These are phyloP conservation scores for Naganishia cerealis DNA, from an alignment of 1,284 basidiomycete genomes.

Conservation along the genomic window DNA sequence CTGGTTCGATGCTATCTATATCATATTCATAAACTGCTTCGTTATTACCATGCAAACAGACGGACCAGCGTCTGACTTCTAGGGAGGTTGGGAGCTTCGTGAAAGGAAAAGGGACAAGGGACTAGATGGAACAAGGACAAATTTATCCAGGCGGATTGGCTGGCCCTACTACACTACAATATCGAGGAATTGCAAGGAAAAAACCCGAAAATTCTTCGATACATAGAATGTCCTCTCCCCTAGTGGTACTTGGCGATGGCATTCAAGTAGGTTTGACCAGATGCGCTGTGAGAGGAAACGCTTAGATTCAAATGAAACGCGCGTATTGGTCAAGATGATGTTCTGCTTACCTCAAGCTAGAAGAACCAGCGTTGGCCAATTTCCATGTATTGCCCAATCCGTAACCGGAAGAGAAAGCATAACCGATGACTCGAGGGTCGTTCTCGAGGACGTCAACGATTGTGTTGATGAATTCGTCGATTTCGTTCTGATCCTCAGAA, in stretches of 20 bases:
- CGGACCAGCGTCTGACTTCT: neutral
- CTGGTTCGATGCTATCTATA: neutral
- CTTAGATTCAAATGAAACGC: conserved; percentile 20
- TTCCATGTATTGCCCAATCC: conserved; percentile 46
- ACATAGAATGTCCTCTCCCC: neutral
- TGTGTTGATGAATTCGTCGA: conserved; percentile 50
- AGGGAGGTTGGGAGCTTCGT: neutral
- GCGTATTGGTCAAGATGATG: neutral
- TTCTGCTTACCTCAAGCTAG: conserved; percentile 40
- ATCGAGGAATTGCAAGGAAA: neutral
- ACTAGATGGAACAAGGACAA: neutral
- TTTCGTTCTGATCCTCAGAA: conserved; percentile 48
- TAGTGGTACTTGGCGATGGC: conserved; percentile 42
- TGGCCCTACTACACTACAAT: neutral
- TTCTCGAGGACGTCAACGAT: conserved; percentile 50
- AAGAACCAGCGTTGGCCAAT: conserved; percentile 39
- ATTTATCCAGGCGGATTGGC: neutral
- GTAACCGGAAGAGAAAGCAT: conserved; percentile 42
- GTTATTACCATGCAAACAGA: neutral
- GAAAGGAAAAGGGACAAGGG: neutral
- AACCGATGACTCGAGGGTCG: conserved; percentile 47
- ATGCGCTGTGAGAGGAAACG: conserved; percentile 35
- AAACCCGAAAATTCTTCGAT: neutral
- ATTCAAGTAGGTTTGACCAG: conserved; percentile 49
- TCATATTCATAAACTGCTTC: neutral